Conservation (phyloP, 495 filamentous ascomycete genomes). For the Trichoderma virens region DNA sequence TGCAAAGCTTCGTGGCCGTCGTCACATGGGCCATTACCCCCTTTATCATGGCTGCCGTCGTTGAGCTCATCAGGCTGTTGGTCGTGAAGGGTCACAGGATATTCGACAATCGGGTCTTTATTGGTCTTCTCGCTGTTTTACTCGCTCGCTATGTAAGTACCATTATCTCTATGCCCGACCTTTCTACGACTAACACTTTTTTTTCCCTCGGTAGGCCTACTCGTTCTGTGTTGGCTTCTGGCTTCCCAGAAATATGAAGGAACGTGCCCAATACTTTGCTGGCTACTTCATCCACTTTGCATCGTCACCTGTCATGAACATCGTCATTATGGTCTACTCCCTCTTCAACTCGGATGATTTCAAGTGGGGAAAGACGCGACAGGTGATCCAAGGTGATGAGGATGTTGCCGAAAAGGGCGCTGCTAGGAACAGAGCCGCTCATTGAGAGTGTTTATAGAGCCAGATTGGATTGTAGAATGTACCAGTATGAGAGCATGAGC, state of each 20-base stretch:
- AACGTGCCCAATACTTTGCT: conserved; percentile 19
- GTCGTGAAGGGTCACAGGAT: not conserved
- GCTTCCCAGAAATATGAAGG: conserved; percentile 16
- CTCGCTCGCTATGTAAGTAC: conserved; percentile 8
- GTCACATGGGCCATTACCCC: conserved; percentile 22
- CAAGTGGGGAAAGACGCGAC: conserved; percentile 28
- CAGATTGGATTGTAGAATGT: no score
- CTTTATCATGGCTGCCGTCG: conserved; percentile 26
- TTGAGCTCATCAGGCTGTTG: conserved; percentile 11
- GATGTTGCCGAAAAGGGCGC: conserved; percentile 14
- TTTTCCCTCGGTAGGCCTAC: not conserved
- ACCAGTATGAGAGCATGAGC: no score
- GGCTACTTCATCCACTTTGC: conserved; percentile 18
- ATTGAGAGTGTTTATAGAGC: not conserved
- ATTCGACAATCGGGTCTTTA: not conserved
- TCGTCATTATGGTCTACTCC: conserved; percentile 22
- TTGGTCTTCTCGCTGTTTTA: conserved; percentile 7
- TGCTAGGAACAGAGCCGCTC: not conserved
- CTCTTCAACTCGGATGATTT: conserved; percentile 23
- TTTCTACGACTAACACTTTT: not conserved
- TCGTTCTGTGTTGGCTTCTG: conserved; percentile 18
- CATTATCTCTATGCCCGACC: no score
- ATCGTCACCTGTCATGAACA: conserved; percentile 23
- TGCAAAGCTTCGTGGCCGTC: conserved; percentile 21
- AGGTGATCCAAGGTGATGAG: conserved; percentile 23